A percentile compares a stretch with the other conserved stretches of the same genome.
Conservation (phyloP, 202 grass and related monocot genomes). For the Setaria italica region DNA sequence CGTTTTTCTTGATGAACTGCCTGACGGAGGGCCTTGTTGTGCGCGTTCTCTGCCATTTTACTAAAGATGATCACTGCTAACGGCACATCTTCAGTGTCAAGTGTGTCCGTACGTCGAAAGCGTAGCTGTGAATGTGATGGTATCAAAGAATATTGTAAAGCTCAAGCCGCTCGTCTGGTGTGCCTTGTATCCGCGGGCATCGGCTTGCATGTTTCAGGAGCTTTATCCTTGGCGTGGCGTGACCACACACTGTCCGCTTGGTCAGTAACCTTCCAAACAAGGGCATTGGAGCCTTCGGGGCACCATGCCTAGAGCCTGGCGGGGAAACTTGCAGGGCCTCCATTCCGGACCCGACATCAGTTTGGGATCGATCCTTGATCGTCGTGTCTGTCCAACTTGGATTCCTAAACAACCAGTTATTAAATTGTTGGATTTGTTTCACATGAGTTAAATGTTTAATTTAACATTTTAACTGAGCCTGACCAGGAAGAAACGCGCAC, state of each 20-base stretch:
- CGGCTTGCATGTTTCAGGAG: not conserved
- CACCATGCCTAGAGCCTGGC: not conserved
- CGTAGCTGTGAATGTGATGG: not conserved
- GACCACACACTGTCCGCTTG: not conserved
- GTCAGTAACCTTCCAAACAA: slow-evolving; percentile 2
- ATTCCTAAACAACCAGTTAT: not conserved
- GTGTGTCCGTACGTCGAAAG: not conserved
- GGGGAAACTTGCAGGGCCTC: slow-evolving; percentile 23
- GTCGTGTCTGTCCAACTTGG: slow-evolving; percentile 22
- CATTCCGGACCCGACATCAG: slow-evolving; percentile 15
- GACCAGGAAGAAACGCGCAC: not conserved
- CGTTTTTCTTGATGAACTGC: not conserved
- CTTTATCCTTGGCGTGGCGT: slow-evolving; percentile 59
- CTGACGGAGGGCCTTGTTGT: not conserved
- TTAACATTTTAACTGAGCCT: not conserved
- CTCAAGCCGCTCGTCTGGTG: not conserved
- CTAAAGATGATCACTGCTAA: not conserved
- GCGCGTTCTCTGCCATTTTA: not conserved
- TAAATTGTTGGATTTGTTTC: not conserved
- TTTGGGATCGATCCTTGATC: slow-evolving; percentile 52
- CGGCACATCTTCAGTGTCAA: not conserved
- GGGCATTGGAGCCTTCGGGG: not conserved
- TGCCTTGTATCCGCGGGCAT: slow-evolving; percentile 30
- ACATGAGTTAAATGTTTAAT: not conserved
- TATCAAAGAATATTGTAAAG: not conserved